A percentile compares a stretch with the other conserved stretches of the same genome.
These are phyloP conservation scores for Globisporangium spinosum DNA, from an alignment of 352 stramenopile species.

Conservation along the genomic window DNA sequence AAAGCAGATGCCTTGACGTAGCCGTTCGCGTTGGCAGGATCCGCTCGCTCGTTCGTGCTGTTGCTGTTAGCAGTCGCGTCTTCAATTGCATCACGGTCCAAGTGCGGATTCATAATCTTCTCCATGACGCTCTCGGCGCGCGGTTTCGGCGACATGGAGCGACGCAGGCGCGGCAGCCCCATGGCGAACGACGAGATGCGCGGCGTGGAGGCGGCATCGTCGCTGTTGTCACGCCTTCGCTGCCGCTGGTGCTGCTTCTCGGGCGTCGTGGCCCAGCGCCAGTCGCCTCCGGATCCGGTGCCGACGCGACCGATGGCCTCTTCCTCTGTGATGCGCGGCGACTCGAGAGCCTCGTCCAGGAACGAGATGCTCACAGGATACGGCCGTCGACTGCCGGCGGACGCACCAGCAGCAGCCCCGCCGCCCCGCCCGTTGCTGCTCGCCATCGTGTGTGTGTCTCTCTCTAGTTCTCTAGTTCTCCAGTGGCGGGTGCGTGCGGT, in stretches of 20 bases:
- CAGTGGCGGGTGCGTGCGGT: too few species aligned
- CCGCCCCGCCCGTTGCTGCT: background rate
- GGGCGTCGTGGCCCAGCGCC: background rate
- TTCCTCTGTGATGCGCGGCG: slow-evolving; percentile 12
- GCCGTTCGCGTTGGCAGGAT: background rate
- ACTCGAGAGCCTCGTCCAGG: slow-evolving; percentile 10
- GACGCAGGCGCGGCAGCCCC: slow-evolving; percentile 3
- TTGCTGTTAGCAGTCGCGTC: background rate
- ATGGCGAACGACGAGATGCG: background rate
- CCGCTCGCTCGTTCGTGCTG: background rate
- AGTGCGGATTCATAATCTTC: slow-evolving; percentile 67
- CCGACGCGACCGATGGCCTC: background rate
- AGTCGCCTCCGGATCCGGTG: background rate
- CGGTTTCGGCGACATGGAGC: slow-evolving; percentile 22
- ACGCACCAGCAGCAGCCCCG: background rate
- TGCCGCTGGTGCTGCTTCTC: background rate
- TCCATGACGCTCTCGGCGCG: slow-evolving; percentile 65
- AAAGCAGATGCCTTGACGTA: slow-evolving; percentile 61
- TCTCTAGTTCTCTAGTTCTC: too few species aligned
- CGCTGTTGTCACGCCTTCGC: background rate
- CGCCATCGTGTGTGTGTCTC: background rate
- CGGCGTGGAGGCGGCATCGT: background rate
- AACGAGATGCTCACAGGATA: slow-evolving; percentile 4
- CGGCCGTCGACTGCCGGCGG: background rate
- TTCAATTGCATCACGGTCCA: slow-evolving; percentile 44